Evolutionary conservation across 2,329 filamentous ascomycete species (phyloP).

Genomic region (Thelonectria olida): DNA sequence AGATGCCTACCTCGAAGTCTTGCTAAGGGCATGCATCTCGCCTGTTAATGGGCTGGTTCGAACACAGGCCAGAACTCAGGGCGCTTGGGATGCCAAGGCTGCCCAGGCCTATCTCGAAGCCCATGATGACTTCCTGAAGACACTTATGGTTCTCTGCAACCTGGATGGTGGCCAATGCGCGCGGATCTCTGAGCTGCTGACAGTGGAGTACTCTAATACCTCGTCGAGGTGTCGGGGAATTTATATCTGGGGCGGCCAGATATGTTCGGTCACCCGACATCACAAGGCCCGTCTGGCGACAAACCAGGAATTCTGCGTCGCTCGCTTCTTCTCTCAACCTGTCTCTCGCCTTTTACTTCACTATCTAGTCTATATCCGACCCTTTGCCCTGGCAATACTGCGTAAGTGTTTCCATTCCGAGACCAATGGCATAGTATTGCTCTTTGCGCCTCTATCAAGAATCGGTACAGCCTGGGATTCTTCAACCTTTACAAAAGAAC

Average conservation of each 20-base stretch:
- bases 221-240: background rate
- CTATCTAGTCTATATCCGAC: slow-evolving; percentile 15
- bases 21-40: too few relatives aligned
- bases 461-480: background rate
- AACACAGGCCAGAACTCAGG: too few relatives aligned
- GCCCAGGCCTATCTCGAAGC: too few relatives aligned
- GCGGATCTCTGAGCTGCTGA: too few relatives aligned
- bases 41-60: too few relatives aligned
- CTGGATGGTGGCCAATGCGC: too few relatives aligned
- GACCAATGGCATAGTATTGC: background rate
- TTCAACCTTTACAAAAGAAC: slow-evolving; percentile 3
- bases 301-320: slow-evolving; percentile 9
- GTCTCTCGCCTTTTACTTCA: background rate
- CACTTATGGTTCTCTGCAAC: too few relatives aligned
- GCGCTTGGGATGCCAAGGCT: too few relatives aligned
- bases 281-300: background rate
- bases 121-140: too few relatives aligned
- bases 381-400: background rate
- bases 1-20: too few relatives aligned
- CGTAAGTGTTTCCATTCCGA: slow-evolving; percentile 8
- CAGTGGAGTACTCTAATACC: background rate
- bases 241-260: background rate
- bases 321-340: slow-evolving; percentile 11
- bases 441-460: background rate
- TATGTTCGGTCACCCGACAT: slow-evolving; percentile 1